Base-by-base conservation (phyloP, 176 grass and related monocot genomes). In the Cymbopogon citratus region DNA sequence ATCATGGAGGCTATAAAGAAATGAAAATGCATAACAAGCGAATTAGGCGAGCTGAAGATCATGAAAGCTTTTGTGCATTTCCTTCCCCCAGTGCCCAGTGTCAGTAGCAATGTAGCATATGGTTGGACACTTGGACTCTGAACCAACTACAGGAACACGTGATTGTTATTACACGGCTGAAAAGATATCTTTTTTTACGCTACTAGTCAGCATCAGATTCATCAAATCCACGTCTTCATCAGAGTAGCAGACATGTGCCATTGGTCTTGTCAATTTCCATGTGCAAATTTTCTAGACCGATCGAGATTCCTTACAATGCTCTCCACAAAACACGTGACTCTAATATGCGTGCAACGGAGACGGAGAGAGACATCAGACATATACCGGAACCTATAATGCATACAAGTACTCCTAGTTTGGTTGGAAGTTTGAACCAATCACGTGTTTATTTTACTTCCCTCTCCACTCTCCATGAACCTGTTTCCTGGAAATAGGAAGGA, bases 291-390 rank as follows among this genome's bases (percentile, higher is more conserved):
- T 40, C 18, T 51, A 63, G 64, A 63, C 48, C 61, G 63, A 11
- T 85, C 82, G 66, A 71, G 77, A 70, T 81, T 70, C 64, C 71
- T 76, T 44, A 69, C 40, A 71, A 35, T 3, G 44, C 34, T 63
- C 41, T 71, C 75, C 65, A 76, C 18, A 85, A 70, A 85, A 85
- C 56, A 81, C 77, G 77, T 85, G 87, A 76, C 48, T 29, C 27
- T 68, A 80, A 48, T 62, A 34, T 38, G 62, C 26, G 63, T 19
- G 18, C 51, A 54, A 21, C 1, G 18, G 51, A 18, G 48, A 16
- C 79, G 80, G 56, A 15, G 24, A 52, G 33, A 34, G 33, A 34
- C 35, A 36, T 36, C 35, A 34, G 4, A 36, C 35, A 61, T 4
- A 73, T 8, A 8, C 36, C 36, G 36, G 7, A 39, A 39, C n/a